Percentiles rank a stretch among this genome's conserved stretches.
Evolutionary conservation across 2,329 filamentous ascomycete species (phyloP).

Genomic region (Xylaria polymorpha): DNA sequence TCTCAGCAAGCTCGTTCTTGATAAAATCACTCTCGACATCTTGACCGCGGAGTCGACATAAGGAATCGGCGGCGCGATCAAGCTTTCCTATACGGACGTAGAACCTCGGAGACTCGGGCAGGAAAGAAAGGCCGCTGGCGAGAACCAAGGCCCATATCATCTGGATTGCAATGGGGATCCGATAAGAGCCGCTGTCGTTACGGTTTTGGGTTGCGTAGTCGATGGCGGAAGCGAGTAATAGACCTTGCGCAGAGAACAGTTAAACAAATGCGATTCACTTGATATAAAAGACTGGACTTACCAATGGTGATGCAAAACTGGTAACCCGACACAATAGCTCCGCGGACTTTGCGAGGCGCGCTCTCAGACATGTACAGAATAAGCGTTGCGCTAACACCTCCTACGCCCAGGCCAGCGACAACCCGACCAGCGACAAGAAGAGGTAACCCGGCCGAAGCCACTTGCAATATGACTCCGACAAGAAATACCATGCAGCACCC

Average conservation of each 20-base stretch:
- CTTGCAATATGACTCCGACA: constrained; percentile 75
- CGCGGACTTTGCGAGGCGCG: constrained; percentile 77
- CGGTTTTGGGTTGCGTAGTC: constrained; percentile 76
- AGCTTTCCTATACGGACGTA: constrained; percentile 82
- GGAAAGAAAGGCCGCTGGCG: constrained; percentile 74
- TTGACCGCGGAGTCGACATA: constrained; percentile 80
- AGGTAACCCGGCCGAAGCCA: constrained; percentile 65
- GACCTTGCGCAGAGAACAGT: constrained; percentile 44
- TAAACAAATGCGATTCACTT: neutral
- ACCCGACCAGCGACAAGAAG: constrained; percentile 79
- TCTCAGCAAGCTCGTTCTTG: constrained; percentile 82
- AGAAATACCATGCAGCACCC: constrained; percentile 78
- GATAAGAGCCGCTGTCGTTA: constrained; percentile 74
- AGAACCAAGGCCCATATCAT: constrained; percentile 85
- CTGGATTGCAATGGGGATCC: constrained; percentile 84
- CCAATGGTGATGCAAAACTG: constrained; percentile 87
- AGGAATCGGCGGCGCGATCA: constrained; percentile 69
- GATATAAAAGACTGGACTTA: constrained; percentile 14
- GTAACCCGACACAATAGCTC: constrained; percentile 83
- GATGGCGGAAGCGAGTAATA: constrained; percentile 79
- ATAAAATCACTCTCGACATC: constrained; percentile 78
- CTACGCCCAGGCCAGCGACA: constrained; percentile 80
- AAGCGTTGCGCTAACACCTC: constrained; percentile 82
- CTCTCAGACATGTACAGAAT: constrained; percentile 92
- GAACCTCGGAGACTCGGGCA: constrained; percentile 88